Conservation (phyloP, 1,284 basidiomycete genomes). For the Cutaneotrichosporon spelunceum region DNA sequence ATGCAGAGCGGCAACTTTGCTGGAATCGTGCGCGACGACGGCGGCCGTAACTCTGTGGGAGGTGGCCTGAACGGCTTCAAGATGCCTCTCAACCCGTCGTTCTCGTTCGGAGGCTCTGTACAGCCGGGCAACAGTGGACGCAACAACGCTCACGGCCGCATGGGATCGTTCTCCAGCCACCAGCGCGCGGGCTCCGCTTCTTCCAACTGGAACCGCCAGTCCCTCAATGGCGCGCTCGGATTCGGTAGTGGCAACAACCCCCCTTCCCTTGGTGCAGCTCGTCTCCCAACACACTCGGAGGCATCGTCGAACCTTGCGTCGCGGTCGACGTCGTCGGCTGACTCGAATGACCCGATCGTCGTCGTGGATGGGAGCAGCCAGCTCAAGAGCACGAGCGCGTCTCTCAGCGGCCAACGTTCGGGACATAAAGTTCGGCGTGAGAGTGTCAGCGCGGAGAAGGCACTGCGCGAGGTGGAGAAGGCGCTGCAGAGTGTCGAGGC, state of each 20-base stretch:
- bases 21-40: conserved; percentile 16
- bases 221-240: conserved; percentile 30
- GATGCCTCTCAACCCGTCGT: conserved; percentile 32
- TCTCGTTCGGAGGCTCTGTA: conserved; percentile 23
- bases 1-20: conserved; percentile 23
- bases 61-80: conserved; percentile 30
- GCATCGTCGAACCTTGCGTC: conserved; percentile 28
- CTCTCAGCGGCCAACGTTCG: conserved; percentile 11
- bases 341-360: conserved; percentile 29
- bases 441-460: conserved; percentile 58
- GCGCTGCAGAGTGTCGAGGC: conserved; percentile 58
- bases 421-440: conserved; percentile 32
- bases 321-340: conserved; percentile 27
- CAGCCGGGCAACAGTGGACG: conserved; percentile 11
- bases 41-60: conserved; percentile 2
- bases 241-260: conserved; percentile 25
- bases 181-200: conserved; percentile 36
- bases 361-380: conserved; percentile 29
- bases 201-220: conserved; percentile 34
- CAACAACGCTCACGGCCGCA: conserved; percentile 15
- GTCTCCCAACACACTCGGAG: conserved; percentile 45
- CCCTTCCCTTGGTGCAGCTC: conserved; percentile 21
- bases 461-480: conserved; percentile 68
- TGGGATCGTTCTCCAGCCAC: conserved; percentile 24
- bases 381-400: conserved; percentile 19